phyloP scores from a whole-genome alignment of 345 rosid species.

The Microthlaspi erraticum region DNA sequence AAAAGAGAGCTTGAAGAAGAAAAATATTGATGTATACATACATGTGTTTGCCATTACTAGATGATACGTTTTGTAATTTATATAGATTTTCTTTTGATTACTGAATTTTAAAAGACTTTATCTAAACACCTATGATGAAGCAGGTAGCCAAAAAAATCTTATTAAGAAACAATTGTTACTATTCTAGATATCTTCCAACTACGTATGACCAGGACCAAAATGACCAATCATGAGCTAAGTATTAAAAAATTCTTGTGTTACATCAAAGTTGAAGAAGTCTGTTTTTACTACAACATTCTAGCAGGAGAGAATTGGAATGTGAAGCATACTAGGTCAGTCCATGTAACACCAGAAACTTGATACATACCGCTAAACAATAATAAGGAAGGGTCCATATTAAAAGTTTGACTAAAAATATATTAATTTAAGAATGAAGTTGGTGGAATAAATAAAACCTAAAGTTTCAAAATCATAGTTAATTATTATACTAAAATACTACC shows the following conservation, averaged over 20 bases:
- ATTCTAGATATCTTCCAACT: conserved; percentile 33
- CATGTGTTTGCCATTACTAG: not conserved
- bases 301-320: conserved; percentile 16
- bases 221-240: conserved; percentile 21
- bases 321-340: conserved; percentile 11
- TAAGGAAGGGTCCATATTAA: conserved; percentile 7
- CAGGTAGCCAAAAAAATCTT: not conserved
- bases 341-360: conserved; percentile 7
- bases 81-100: not conserved
- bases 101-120: not conserved
- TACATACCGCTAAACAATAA: conserved; percentile 9
- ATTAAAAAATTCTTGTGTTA: not conserved
- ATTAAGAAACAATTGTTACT: conserved; percentile 3
- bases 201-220: conserved; percentile 18
- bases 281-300: conserved; percentile 38
- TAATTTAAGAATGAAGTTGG: conserved; percentile 28
- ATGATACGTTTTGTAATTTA: not conserved
- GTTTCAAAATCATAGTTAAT: not conserved
- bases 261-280: conserved; percentile 1
- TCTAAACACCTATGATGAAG: conserved; percentile 16
- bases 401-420: conserved; percentile 12
- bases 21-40: not conserved
- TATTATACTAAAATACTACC: conserved; percentile 7
- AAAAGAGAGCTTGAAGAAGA: not conserved
- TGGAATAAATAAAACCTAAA: conserved; percentile 7